Percentiles rank a stretch among this genome's conserved stretches.
These are phyloP conservation scores for Medicago arabica DNA, from an alignment of 306 rosid species.

Conservation along the genomic window DNA sequence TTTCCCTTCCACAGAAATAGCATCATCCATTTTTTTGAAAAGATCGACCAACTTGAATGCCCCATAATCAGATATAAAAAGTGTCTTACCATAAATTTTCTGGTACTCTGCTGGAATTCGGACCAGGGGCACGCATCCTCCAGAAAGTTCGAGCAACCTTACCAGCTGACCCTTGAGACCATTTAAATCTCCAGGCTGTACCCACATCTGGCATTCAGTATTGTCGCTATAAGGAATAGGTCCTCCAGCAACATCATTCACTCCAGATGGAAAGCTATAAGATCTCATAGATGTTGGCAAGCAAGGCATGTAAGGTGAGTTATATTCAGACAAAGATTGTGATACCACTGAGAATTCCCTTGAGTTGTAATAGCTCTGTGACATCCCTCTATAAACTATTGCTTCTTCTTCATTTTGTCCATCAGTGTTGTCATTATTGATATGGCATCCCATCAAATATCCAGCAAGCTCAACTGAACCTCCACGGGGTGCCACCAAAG, in stretches of 20 bases:
- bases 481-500: constrained; percentile 59
- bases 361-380: constrained; percentile 69
- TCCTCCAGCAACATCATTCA: constrained; percentile 66
- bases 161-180: constrained; percentile 81
- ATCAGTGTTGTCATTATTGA: constrained; percentile 59
- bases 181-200: constrained; percentile 88
- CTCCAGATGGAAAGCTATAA: constrained; percentile 74
- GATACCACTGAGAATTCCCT: constrained; percentile 70
- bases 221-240: constrained; percentile 52
- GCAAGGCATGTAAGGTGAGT: constrained; percentile 49
- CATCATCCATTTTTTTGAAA: constrained; percentile 85
- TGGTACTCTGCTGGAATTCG: constrained; percentile 82
- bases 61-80: constrained; percentile 75
- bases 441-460: constrained; percentile 69
- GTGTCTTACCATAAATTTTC: constrained; percentile 73
- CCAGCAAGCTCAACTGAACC: constrained; percentile 64
- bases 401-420: constrained; percentile 85
- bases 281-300: constrained; percentile 62
- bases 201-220: constrained; percentile 69
- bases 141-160: constrained; percentile 76
- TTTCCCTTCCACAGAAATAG: constrained; percentile 73
- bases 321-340: constrained; percentile 72
- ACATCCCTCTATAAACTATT: constrained; percentile 75
- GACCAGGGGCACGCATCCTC: constrained; percentile 73
- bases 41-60: constrained; percentile 74